These are phyloP conservation scores for Mycena leptocephala DNA, from an alignment of 768 basidiomycete species.

Conservation along the genomic window DNA sequence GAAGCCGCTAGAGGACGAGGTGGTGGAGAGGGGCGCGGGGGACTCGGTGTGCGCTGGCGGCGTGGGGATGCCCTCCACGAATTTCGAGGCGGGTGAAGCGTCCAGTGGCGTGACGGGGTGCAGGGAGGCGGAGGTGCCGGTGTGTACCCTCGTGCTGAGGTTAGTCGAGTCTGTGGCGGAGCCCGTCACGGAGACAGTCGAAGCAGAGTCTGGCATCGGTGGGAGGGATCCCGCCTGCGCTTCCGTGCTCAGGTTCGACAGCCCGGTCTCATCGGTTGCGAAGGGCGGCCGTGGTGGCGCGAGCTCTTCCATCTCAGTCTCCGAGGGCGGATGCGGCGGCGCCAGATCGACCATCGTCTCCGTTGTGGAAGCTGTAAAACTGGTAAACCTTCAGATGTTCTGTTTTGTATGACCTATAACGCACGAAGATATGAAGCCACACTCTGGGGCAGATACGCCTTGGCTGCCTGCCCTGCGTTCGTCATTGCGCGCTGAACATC, in stretches of 20 bases:
- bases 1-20: background rate
- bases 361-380: background rate
- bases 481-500: conserved; percentile 22
- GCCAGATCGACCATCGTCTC: too few species aligned
- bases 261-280: background rate
- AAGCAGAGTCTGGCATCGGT: background rate
- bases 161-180: background rate
- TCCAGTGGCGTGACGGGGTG: conserved; percentile 40
- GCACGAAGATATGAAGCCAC: conserved; percentile 20
- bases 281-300: background rate
- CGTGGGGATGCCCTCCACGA: background rate
- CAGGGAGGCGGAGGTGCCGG: conserved; percentile 38
- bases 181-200: background rate
- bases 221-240: conserved; percentile 23
- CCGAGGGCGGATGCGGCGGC: too few species aligned
- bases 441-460: conserved; percentile 19
- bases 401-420: background rate
- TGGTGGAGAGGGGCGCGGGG: background rate
- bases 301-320: too few species aligned
- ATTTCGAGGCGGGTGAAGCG: background rate
- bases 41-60: background rate
- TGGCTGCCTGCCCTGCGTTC: conserved; percentile 26
- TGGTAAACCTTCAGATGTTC: too few species aligned
- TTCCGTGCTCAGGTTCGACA: conserved; percentile 19
- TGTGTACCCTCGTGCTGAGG: conserved; percentile 24